Conservation (phyloP, 257 asterid species). For the Gentiana straminea region DNA sequence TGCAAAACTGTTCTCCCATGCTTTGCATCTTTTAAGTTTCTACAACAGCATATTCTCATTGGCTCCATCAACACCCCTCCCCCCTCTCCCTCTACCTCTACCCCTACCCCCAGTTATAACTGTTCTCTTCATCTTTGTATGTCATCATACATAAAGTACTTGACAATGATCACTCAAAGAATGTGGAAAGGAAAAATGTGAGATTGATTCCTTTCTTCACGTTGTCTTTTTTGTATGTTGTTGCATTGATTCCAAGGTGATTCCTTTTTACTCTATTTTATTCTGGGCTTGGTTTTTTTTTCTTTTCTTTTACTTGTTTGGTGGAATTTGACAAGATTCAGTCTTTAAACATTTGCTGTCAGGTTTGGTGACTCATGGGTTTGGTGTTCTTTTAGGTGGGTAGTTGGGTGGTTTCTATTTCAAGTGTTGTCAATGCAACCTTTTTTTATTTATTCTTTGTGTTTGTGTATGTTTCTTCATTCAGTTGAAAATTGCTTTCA, state of each 20-base stretch:
- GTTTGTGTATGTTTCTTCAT: not conserved
- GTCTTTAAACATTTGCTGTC: slow-evolving; percentile 11
- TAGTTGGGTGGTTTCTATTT: slow-evolving; percentile 9
- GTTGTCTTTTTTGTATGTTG: slow-evolving; percentile 13
- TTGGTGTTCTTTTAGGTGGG: slow-evolving; percentile 8
- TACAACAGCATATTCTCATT: slow-evolving; percentile 43
- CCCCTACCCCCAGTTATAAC: no score
- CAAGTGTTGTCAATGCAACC: not conserved
- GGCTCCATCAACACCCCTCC: not conserved
- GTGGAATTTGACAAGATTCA: slow-evolving; percentile 11
- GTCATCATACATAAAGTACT: not conserved
- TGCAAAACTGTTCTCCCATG: slow-evolving; percentile 6
- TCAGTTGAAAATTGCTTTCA: no score
- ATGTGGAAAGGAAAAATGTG: slow-evolving; percentile 3
- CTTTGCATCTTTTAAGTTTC: slow-evolving; percentile 24
- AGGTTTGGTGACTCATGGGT: slow-evolving; percentile 11
- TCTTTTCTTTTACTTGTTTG: not conserved
- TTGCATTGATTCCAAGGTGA: slow-evolving; percentile 36
- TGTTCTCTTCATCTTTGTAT: slow-evolving; percentile 1
- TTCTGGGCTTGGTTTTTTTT: slow-evolving; percentile 5
- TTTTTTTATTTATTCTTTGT: not conserved
- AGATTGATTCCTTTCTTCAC: slow-evolving; percentile 7
- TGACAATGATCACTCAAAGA: slow-evolving; percentile 10
- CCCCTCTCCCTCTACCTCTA: no score
- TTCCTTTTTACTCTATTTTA: slow-evolving; percentile 1